Percentiles rank a stretch among this genome's conserved stretches.
phyloP scores from a whole-genome alignment of 2,329 filamentous ascomycete genomes.

The Hypoxylon sp. region DNA sequence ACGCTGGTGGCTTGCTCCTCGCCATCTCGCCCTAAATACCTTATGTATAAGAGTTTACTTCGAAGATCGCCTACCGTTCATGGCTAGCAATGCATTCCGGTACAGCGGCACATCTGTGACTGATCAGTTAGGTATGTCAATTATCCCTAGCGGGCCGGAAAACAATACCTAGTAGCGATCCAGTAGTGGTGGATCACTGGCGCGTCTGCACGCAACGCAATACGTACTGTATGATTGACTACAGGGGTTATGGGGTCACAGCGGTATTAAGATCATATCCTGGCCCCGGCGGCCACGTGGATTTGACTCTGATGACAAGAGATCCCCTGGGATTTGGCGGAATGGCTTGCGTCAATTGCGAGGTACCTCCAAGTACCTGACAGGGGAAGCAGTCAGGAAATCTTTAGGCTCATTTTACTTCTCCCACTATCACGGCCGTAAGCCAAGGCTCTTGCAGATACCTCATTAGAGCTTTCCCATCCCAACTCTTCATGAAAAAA shows the following conservation, averaged over 20 bases:
- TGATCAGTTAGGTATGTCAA: slow-evolving; percentile 31
- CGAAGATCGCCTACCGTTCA: slow-evolving; percentile 24
- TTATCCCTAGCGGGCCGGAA: slow-evolving; percentile 35
- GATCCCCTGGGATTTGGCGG: slow-evolving; percentile 49
- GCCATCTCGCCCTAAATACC: slow-evolving; percentile 3
- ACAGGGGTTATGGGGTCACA: slow-evolving; percentile 46
- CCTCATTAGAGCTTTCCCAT: slow-evolving; percentile 24
- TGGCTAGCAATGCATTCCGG: slow-evolving; percentile 38
- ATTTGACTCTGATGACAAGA: slow-evolving; percentile 50
- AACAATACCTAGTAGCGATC: slow-evolving; percentile 38
- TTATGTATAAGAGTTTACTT: slow-evolving; percentile 5
- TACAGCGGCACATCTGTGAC: slow-evolving; percentile 36
- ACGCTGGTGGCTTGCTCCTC: slow-evolving; percentile 25
- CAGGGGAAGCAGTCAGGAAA: slow-evolving; percentile 30
- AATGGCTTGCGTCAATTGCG: slow-evolving; percentile 48
- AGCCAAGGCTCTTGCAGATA: slow-evolving; percentile 35
- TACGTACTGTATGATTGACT: slow-evolving; percentile 43
- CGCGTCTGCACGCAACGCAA: slow-evolving; percentile 27
- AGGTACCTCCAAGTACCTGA: slow-evolving; percentile 47
- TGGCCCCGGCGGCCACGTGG: slow-evolving; percentile 55
- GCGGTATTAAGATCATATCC: slow-evolving; percentile 44
- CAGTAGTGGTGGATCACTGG: slow-evolving; percentile 35
- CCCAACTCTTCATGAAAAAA: slow-evolving; percentile 18
- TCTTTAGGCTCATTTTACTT: slow-evolving; percentile 41
- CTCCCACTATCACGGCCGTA: slow-evolving; percentile 42